Evolutionary conservation across 2,329 filamentous ascomycete species (phyloP).

Genomic region (Neofusicoccum ribis): DNA sequence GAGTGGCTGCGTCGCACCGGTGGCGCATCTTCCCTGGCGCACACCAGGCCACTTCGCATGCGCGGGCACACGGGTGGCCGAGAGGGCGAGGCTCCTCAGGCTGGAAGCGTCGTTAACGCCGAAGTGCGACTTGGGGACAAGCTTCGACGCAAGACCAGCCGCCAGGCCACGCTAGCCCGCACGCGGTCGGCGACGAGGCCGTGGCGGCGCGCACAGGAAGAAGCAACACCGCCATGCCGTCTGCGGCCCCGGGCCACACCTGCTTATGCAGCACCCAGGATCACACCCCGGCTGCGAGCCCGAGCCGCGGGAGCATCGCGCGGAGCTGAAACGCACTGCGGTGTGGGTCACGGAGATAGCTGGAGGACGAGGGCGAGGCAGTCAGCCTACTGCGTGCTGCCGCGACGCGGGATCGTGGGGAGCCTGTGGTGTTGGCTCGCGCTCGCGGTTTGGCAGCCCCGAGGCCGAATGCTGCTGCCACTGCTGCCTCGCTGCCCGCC

Average conservation of each 20-base stretch:
- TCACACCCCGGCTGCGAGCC: neutral
- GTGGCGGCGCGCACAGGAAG: neutral
- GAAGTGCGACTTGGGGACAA: neutral
- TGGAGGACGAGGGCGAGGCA: neutral
- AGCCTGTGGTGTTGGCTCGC: neutral
- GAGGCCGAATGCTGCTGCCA: neutral
- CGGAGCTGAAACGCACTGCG: neutral
- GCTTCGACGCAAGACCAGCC: constrained; percentile 1
- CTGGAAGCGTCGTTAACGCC: neutral
- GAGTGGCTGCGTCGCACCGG: neutral
- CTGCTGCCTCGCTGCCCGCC: too few relatives aligned
- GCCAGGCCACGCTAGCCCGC: neutral
- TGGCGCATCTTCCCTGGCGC: neutral
- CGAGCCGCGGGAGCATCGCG: neutral
- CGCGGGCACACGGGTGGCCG: too few relatives aligned
- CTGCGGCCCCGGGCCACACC: neutral
- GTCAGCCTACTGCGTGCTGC: too few relatives aligned
- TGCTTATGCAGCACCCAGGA: constrained; percentile 1
- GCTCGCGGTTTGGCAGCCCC: neutral
- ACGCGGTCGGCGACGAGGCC: neutral
- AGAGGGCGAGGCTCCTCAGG: neutral
- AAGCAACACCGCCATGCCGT: neutral
- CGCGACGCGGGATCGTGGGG: neutral
- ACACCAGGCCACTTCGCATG: too few relatives aligned
- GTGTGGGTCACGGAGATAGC: neutral